Percentiles rank a stretch among this genome's conserved stretches.
Evolutionary conservation across 2,329 filamentous ascomycete species (phyloP).

Genomic region (Apiospora hydei): DNA sequence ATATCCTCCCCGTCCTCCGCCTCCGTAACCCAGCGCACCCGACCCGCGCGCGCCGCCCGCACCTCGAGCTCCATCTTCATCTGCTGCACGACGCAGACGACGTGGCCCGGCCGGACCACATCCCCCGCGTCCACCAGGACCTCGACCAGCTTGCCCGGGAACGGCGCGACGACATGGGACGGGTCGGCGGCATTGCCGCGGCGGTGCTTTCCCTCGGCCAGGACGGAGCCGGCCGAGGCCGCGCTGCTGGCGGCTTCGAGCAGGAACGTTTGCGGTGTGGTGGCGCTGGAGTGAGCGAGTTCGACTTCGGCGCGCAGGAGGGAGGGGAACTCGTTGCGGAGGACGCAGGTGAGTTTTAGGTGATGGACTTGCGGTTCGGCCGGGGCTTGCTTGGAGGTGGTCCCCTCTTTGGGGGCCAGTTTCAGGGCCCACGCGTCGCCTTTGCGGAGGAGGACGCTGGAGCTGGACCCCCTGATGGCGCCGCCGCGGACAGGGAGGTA

Average conservation of each 20-base stretch:
- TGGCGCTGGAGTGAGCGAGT: constrained; percentile 49
- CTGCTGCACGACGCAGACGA: constrained; percentile 66
- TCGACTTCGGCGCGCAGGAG: constrained; percentile 60
- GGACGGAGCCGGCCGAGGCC: constrained; percentile 52
- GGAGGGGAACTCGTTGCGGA: constrained; percentile 66
- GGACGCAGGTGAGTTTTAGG: constrained; percentile 59
- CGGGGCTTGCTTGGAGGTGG: constrained; percentile 34
- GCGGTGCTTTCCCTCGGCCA: constrained; percentile 54
- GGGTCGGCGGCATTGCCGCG: constrained; percentile 57
- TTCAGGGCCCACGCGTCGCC: constrained; percentile 65
- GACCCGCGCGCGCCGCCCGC: constrained; percentile 54
- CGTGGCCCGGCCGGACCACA: constrained; percentile 55
- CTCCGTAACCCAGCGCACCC: constrained; percentile 58
- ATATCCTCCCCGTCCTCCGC: constrained; percentile 63
- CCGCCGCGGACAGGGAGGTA: not conserved
- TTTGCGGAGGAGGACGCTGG: constrained; percentile 59
- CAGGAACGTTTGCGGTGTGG: not conserved
- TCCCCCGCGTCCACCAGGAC: constrained; percentile 62
- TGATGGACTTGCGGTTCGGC: constrained; percentile 51
- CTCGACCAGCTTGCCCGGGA: constrained; percentile 67
- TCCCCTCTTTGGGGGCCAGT: constrained; percentile 45
- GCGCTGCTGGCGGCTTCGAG: constrained; percentile 32
- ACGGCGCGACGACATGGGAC: constrained; percentile 61
- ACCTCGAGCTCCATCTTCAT: constrained; percentile 78
- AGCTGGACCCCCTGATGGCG: constrained; percentile 25